Percentiles rank a stretch among this genome's conserved stretches.
phyloP scores from a whole-genome alignment of 2,329 filamentous ascomycete species.

The Aphanoascus verrucosus region DNA sequence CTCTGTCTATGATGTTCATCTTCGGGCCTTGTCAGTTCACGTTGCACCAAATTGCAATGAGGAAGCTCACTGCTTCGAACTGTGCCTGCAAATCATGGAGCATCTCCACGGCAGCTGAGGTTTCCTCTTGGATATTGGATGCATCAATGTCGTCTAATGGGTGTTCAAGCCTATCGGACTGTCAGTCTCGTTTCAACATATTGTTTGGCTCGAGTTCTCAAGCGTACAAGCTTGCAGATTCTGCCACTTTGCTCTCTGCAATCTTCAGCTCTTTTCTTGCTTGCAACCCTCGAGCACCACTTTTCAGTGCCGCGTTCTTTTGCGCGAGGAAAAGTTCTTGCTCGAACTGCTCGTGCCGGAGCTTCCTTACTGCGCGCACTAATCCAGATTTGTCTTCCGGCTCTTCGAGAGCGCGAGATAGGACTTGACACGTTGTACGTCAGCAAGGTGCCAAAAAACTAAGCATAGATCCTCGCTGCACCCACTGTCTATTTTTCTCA shows the following conservation, averaged over 20 bases:
- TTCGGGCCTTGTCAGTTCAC: constrained; percentile 12
- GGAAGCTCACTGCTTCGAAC: constrained; percentile 47
- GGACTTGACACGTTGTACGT: constrained; percentile 27
- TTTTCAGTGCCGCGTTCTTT: constrained; percentile 62
- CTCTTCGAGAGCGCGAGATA: constrained; percentile 51
- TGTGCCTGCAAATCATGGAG: constrained; percentile 58
- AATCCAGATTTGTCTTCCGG: constrained; percentile 47
- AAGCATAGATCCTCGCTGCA: background rate
- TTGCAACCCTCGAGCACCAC: constrained; percentile 62
- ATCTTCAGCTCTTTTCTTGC: constrained; percentile 64
- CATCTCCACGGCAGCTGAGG: constrained; percentile 57
- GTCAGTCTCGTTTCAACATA: background rate
- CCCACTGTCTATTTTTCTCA: constrained; percentile 51
- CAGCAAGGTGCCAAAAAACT: background rate
- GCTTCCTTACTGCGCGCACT: constrained; percentile 49
- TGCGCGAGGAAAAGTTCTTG: constrained; percentile 57
- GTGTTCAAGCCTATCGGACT: constrained; percentile 37
- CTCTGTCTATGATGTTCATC: constrained; percentile 51
- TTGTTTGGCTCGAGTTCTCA: background rate
- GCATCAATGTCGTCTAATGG: constrained; percentile 47
- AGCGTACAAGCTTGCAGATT: constrained; percentile 43
- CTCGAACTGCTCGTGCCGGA: constrained; percentile 53
- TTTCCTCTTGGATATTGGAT: constrained; percentile 52
- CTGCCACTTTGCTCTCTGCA: constrained; percentile 55
- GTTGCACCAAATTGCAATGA: background rate